Percentiles rank a stretch among this genome's conserved stretches.
phyloP scores from a whole-genome alignment of 2,329 filamentous ascomycete genomes.

The Xylaria sp. region DNA sequence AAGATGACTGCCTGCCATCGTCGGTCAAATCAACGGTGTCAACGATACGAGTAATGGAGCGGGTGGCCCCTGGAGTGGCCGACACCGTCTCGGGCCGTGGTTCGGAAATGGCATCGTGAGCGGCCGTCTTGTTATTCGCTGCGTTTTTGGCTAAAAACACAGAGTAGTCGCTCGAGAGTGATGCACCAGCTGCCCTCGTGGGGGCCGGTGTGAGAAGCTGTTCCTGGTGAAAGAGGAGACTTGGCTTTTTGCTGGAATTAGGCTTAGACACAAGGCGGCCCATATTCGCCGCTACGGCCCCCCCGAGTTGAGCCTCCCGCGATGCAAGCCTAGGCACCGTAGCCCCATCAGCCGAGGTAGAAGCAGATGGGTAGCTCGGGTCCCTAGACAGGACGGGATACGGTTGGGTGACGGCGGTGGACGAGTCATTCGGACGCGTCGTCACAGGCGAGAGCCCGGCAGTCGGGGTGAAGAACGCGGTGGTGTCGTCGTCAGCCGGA shows the following conservation, averaged over 20 bases:
- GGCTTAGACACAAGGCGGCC: conserved; percentile 57
- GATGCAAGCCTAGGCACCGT: conserved; percentile 36
- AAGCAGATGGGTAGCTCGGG: conserved; percentile 28
- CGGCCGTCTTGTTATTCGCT: conserved; percentile 44
- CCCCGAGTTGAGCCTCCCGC: conserved; percentile 38
- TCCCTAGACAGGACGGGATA: conserved; percentile 42
- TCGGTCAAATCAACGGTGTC: conserved; percentile 52
- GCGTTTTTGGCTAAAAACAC: conserved; percentile 48
- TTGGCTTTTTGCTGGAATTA: conserved; percentile 59
- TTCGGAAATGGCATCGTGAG: conserved; percentile 34
- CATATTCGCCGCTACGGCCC: conserved; percentile 52
- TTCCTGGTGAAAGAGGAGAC: conserved; percentile 56
- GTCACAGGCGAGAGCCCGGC: conserved; percentile 36
- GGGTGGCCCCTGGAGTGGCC: conserved; percentile 45
- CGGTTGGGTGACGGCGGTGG: conserved; percentile 28
- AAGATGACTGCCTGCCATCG: conserved; percentile 46
- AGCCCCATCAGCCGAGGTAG: conserved; percentile 42
- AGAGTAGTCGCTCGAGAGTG: conserved; percentile 53
- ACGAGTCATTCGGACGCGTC: conserved; percentile 36
- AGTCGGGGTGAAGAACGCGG: conserved; percentile 39
- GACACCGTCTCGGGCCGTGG: conserved; percentile 39
- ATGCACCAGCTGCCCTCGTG: conserved; percentile 48
- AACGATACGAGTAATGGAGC: conserved; percentile 46
- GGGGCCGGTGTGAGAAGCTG: conserved; percentile 57
- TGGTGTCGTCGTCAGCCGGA: conserved; percentile 40